These are phyloP conservation scores for Cercospora zeae-maydis DNA, from an alignment of 2,329 filamentous ascomycete species.

Conservation along the genomic window DNA sequence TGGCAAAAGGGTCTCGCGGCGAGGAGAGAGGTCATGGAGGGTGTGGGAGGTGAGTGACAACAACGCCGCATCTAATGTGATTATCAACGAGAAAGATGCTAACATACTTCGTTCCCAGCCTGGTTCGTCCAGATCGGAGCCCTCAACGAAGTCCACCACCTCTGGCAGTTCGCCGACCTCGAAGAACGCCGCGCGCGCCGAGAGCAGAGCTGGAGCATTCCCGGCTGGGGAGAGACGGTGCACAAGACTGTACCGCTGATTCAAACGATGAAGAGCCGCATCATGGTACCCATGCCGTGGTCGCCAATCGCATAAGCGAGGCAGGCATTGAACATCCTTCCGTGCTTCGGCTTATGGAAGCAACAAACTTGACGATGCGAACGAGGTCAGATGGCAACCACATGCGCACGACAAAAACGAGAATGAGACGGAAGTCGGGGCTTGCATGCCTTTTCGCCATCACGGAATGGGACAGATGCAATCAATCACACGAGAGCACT, in stretches of 20 bases:
- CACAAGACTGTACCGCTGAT: slow-evolving; percentile 98
- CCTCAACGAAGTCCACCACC: slow-evolving; percentile 93
- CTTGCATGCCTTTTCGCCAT: no score
- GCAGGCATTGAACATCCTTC: not conserved
- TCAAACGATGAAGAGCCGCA: slow-evolving; percentile 90
- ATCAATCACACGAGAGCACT: no score
- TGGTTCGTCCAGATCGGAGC: slow-evolving; percentile 99
- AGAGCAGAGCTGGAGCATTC: slow-evolving; percentile 91
- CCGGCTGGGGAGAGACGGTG: slow-evolving; percentile 73
- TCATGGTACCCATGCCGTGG: slow-evolving; percentile 94
- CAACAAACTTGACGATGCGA: not conserved
- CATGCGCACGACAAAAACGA: no score
- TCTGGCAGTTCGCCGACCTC: slow-evolving; percentile 97
- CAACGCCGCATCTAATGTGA: slow-evolving; percentile 54
- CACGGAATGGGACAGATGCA: no score
- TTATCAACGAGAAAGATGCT: not conserved
- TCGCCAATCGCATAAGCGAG: slow-evolving; percentile 64
- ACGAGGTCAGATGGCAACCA: not conserved
- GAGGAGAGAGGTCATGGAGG: slow-evolving; percentile 94
- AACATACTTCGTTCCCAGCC: slow-evolving; percentile 55
- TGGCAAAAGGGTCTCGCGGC: slow-evolving; percentile 91
- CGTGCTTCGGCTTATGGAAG: no score
- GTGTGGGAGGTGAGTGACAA: slow-evolving; percentile 39
- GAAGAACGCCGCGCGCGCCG: slow-evolving; percentile 86
- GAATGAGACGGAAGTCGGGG: no score